A percentile compares a stretch with the other conserved stretches of the same genome.
phyloP scores from a whole-genome alignment of 192 early-diverging fungal species.

The Coemansia sp. region DNA sequence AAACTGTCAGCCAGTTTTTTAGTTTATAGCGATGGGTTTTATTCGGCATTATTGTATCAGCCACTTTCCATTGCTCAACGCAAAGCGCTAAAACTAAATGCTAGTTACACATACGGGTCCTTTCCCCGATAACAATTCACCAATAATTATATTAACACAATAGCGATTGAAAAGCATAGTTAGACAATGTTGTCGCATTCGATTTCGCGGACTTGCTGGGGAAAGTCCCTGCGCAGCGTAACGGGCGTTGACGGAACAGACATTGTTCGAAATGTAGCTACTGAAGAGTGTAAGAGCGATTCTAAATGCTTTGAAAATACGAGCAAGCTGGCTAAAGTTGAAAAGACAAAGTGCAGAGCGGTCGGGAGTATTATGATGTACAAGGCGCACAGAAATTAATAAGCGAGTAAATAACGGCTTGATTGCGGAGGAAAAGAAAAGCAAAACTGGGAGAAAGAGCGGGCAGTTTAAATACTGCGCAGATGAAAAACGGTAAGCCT shows the following conservation, averaged over 20 bases:
- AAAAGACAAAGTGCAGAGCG: no score
- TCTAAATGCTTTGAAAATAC: no score
- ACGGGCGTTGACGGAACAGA: neutral
- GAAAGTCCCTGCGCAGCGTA: constrained; percentile 29
- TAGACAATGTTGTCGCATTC: constrained; percentile 20
- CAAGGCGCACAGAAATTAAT: no score
- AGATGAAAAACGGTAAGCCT: neutral
- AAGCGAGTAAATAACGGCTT: no score
- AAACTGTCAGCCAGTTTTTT: no score
- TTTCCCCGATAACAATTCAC: neutral
- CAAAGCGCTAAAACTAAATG: neutral
- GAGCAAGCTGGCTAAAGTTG: no score
- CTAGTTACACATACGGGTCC: neutral
- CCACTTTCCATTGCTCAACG: constrained; percentile 9
- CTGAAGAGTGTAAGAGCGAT: no score
- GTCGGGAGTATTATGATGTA: neutral
- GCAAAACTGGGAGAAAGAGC: neutral
- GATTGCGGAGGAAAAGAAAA: neutral
- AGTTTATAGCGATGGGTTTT: no score
- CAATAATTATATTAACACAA: constrained; percentile 11
- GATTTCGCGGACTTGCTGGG: constrained; percentile 22
- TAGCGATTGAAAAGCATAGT: constrained; percentile 7
- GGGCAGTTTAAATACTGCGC: constrained; percentile 10
- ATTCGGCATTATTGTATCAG: neutral
- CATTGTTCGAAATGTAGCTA: constrained; percentile 12